Evolutionary conservation across 2,329 filamentous ascomycete species (phyloP).

Genomic region (Curvularia verruculosa): DNA sequence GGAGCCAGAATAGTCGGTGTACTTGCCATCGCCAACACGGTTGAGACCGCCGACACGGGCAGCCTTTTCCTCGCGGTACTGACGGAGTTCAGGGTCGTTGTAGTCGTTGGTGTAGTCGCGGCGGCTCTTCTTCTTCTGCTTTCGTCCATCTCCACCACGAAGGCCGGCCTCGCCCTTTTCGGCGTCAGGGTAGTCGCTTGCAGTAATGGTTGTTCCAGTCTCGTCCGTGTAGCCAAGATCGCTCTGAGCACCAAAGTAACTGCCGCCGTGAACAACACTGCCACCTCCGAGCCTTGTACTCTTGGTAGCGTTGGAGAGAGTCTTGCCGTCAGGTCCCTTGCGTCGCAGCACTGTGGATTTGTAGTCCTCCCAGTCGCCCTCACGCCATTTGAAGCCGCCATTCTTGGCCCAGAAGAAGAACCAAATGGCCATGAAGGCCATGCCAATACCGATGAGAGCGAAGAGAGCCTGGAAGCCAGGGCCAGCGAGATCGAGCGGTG

Average conservation of each 20-base stretch:
- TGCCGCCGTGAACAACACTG: slow-evolving; percentile 73
- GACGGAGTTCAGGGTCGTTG: slow-evolving; percentile 68
- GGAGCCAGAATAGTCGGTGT: slow-evolving; percentile 77
- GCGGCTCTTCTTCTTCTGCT: slow-evolving; percentile 58
- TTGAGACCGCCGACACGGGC: slow-evolving; percentile 91
- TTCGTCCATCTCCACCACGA: slow-evolving; percentile 48
- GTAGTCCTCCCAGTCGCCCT: slow-evolving; percentile 97
- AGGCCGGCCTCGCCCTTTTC: slow-evolving; percentile 53
- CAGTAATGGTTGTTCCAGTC: slow-evolving; percentile 52
- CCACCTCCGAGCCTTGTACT: slow-evolving; percentile 87
- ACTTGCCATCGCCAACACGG: slow-evolving; percentile 75
- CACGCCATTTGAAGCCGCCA: slow-evolving; percentile 84
- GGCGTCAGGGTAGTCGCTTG: slow-evolving; percentile 50
- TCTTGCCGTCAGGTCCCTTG: slow-evolving; percentile 85
- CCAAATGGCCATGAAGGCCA: slow-evolving; percentile 82
- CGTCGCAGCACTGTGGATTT: slow-evolving; percentile 91
- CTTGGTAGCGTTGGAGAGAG: slow-evolving; percentile 80
- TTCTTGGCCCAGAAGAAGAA: slow-evolving; percentile 98
- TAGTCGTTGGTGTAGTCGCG: slow-evolving; percentile 61
- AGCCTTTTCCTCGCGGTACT: slow-evolving; percentile 84
- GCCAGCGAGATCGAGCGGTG: slow-evolving; percentile 53
- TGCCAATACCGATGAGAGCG: slow-evolving; percentile 76
- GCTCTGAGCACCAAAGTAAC: slow-evolving; percentile 45
- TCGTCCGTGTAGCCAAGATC: slow-evolving; percentile 54
- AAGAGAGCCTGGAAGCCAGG: slow-evolving; percentile 81